Evolutionary conservation across 352 stramenopile genomes (phyloP).

Genomic region (Globisporangium carolinianum): DNA sequence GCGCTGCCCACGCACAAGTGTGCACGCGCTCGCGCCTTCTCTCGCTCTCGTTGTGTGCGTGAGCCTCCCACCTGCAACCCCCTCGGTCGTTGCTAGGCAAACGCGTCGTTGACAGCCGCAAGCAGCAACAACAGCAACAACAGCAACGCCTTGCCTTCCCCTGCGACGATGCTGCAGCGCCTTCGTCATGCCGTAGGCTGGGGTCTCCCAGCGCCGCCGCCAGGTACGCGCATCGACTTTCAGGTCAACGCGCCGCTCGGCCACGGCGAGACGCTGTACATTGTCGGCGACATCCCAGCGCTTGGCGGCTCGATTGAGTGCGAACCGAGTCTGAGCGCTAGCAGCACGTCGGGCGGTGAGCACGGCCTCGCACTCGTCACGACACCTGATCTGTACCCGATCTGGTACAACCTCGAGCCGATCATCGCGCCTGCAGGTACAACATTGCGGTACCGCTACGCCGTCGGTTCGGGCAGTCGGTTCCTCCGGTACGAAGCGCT

Average conservation of each 20-base stretch:
- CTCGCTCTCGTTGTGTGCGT: too few relatives aligned
- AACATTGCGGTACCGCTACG: constrained; percentile 80
- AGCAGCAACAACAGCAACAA: too few relatives aligned
- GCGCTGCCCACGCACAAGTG: too few relatives aligned
- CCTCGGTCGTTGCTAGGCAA: too few relatives aligned
- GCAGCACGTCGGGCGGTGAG: constrained; percentile 25
- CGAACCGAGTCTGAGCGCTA: constrained; percentile 33
- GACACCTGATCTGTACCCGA: constrained; percentile 80
- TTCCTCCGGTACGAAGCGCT: constrained; percentile 77
- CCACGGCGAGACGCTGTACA: constrained; percentile 77
- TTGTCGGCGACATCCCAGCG: constrained; percentile 65
- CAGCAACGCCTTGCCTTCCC: too few relatives aligned
- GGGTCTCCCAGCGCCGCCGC: constrained; percentile 44
- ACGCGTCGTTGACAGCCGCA: too few relatives aligned
- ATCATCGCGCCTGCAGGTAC: constrained; percentile 56
- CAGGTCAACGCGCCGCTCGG: constrained; percentile 67
- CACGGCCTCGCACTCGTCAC: constrained; percentile 73
- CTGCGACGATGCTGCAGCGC: constrained; percentile 60
- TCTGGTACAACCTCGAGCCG: constrained; percentile 87
- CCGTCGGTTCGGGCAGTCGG: constrained; percentile 66
- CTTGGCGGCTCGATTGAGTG: constrained; percentile 60
- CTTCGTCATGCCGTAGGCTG: constrained; percentile 75
- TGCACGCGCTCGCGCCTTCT: too few relatives aligned
- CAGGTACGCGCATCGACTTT: constrained; percentile 74
- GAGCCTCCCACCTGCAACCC: too few relatives aligned